Base-by-base conservation (phyloP, 305 asterid genomes). In the Stenogyne calaminthoides region DNA sequence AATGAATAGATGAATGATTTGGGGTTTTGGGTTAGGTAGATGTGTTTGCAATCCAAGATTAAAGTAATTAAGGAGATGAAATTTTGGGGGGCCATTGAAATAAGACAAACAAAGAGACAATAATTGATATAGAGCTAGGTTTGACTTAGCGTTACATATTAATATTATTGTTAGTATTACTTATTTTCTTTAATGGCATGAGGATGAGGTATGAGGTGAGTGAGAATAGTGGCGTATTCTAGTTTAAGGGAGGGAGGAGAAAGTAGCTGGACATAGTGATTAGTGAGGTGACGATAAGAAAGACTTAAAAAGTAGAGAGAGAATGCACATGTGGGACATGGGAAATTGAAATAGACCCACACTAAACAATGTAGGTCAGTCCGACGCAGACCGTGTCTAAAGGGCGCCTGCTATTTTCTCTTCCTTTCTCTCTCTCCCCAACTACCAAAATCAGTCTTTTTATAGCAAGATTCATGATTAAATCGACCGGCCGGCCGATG, bases 271-370 rank as follows among this genome's bases (percentile, higher is more conserved):
- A 27, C 59, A 72, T 52, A 6, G 16, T 7, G 18, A 10, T 66
- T 52, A 6, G 16, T 7, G 18, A 10, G 25, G 14, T 68, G 44
- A 65, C 60, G 67, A 81, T 70, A 77, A 72, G 27, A n/a, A n/a
- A 65, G 40, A 65, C 11, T 11, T 8, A 1, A 15, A 3, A 8
- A 20, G 18, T 7, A 16, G 49, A 9, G 46, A 64, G 44, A 15
- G 58, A 37, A 44, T 22, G 16, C 69, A 44, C 82, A 68, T 74
- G 78, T 82, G 80, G 79, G 81, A 55, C 76, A 59, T 80, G 79
- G 81, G 81, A 71, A 83, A 77, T 77, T 77, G 87, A 56, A 56
- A 69, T 75, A 36, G 25, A 68, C 68, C 77, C 80, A 76, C 77
- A 67, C 69, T 22, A 40, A 75, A 75, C 80, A 65, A 71, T 52